A percentile compares a stretch with the other conserved stretches of the same genome.
Evolutionary conservation across 129 eudicot species (phyloP).

Genomic region (Glebionis coronaria): DNA sequence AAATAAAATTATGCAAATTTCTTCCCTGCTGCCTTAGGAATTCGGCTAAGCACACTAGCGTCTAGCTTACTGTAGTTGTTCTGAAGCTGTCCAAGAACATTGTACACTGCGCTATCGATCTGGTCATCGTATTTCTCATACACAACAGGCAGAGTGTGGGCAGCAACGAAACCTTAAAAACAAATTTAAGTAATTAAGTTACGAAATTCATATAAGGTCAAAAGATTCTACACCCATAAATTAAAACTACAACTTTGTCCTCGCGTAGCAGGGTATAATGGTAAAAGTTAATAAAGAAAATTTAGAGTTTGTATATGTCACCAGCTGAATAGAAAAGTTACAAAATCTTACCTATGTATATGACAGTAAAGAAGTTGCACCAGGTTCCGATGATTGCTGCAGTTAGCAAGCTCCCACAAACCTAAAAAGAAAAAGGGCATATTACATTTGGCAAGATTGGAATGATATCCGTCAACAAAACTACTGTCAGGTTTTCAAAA

Average conservation of each 20-base stretch:
- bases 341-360: constrained; percentile 56
- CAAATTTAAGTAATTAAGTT: not conserved
- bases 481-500: constrained; percentile 5
- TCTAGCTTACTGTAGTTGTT: constrained; percentile 64
- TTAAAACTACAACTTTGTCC: too few species aligned
- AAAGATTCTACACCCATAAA: too few species aligned
- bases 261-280: too few species aligned
- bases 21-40: constrained; percentile 53
- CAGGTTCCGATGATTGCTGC: constrained; percentile 85
- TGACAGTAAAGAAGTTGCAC: constrained; percentile 76
- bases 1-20: constrained; percentile 41
- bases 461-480: constrained; percentile 1
- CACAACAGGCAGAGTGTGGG: constrained; percentile 77
- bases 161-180: constrained; percentile 70
- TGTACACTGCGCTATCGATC: constrained; percentile 52
- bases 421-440: constrained; percentile 31
- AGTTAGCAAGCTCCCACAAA: constrained; percentile 53
- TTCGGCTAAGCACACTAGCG: constrained; percentile 43
- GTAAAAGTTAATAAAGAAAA: too few species aligned
- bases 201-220: too few species aligned
- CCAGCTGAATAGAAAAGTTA: not conserved
- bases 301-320: too few species aligned
- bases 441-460: not conserved
- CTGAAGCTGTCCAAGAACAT: constrained; percentile 41
- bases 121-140: constrained; percentile 75